Evolutionary conservation across 805 yeast genomes (phyloP).

Genomic region (Saturnispora diversa): DNA sequence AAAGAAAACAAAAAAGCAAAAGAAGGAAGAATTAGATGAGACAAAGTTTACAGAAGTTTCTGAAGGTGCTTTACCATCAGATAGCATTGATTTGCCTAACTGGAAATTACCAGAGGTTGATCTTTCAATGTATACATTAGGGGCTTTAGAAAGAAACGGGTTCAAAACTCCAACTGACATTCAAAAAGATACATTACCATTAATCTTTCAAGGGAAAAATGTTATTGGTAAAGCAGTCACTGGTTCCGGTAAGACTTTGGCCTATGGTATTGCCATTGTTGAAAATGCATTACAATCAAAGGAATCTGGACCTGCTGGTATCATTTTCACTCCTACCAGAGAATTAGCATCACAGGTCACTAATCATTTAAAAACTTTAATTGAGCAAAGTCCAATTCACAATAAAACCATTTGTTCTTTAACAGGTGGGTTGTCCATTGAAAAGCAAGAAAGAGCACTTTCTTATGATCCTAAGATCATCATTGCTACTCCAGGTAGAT

Average conservation of each 20-base stretch:
- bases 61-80: slow-evolving; percentile 18
- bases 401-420: slow-evolving; percentile 57
- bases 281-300: slow-evolving; percentile 40
- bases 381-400: slow-evolving; percentile 40
- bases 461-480: slow-evolving; percentile 68
- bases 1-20: slow-evolving; percentile 11
- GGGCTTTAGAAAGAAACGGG: slow-evolving; percentile 50
- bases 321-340: slow-evolving; percentile 91
- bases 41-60: slow-evolving; percentile 14
- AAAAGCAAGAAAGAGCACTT: slow-evolving; percentile 80
- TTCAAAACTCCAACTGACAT: slow-evolving; percentile 76
- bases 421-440: slow-evolving; percentile 93
- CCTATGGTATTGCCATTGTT: slow-evolving; percentile 87
- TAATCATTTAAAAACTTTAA: slow-evolving; percentile 57
- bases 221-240: slow-evolving; percentile 95
- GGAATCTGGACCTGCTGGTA: slow-evolving; percentile 48
- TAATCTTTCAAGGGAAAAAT: slow-evolving; percentile 65
- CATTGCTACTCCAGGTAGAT: slow-evolving; percentile 94
- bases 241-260: slow-evolving; percentile 95
- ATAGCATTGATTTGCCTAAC: slow-evolving; percentile 44
- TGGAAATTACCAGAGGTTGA: slow-evolving; percentile 41
- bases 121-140: slow-evolving; percentile 49
- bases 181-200: slow-evolving; percentile 69
- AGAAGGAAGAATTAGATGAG: slow-evolving; percentile 5
- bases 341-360: slow-evolving; percentile 93